Base-by-base conservation (phyloP, 2,329 filamentous ascomycete species). In the Aspergillus felis region DNA sequence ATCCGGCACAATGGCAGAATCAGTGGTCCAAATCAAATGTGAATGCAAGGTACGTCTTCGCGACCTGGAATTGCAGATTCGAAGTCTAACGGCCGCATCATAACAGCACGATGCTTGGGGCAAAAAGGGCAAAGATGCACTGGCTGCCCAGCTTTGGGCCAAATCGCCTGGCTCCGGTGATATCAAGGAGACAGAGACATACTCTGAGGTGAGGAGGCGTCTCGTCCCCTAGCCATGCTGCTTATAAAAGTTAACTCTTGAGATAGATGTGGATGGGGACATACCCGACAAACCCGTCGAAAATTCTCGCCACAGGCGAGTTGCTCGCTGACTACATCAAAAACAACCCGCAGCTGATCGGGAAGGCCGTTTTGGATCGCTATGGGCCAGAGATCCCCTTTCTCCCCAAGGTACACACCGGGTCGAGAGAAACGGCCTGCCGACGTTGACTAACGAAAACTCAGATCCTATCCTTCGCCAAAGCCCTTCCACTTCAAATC, bases 191-290 rank as follows among this genome's bases (percentile, higher is more conserved):
- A 78, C 81, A 57, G 80, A 85, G 64, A 73, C 78, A 6, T 92
- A 92, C 67, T 81, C 84, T 1, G 85, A 87, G 68, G 82, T 84
- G 56, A 27, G 44, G 6, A 38, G 6, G 14, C 14, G 10, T 4
- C 22, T 47, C 22, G 7, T 24, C 24, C 4, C 12, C 17, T 24
- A 9, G 12, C 22, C 14, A 14, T 22, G 9, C 3, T 27, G 47
- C 17, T 4, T 2, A 7, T 14, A 44, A 20, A 4, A 32, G 24
- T 46, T 51, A 6, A 63, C 17, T 1, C 22, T 51, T 48, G 29
- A n/a, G 32, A 28, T 44, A 77, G 74, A 85, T 88, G 81, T 91
- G 88, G 88, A 88, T 91, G 78, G 88, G 87, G 3, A 90, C 89
- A 48, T 91, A 92, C 68, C 87, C 88, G 0, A 84, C 84, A 42